phyloP scores from a whole-genome alignment of 495 filamentous ascomycete genomes.

The Trichocladium antarcticum region DNA sequence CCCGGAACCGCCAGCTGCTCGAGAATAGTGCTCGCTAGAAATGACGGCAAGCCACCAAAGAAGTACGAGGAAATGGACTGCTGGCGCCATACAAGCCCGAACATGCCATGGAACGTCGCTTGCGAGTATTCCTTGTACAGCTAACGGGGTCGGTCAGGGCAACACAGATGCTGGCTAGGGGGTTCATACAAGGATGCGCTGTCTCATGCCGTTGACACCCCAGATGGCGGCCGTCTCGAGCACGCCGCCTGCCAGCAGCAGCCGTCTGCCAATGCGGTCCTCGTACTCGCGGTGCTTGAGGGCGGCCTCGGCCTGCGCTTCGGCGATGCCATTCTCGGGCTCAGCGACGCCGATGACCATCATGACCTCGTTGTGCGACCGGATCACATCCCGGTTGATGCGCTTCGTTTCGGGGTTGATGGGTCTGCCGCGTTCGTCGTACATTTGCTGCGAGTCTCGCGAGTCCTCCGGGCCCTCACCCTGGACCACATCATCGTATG shows the following conservation, averaged over 20 bases:
- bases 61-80: slow-evolving; percentile 24
- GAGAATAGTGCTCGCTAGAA: slow-evolving; percentile 17
- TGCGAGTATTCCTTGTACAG: slow-evolving; percentile 38
- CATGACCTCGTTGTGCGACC: slow-evolving; percentile 50
- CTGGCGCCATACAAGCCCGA: slow-evolving; percentile 17
- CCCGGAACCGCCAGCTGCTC: slow-evolving; percentile 4
- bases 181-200: slow-evolving; percentile 38
- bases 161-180: neutral
- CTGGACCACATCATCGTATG: slow-evolving; percentile 53
- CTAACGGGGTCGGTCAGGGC: slow-evolving; percentile 14
- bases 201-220: slow-evolving; percentile 42
- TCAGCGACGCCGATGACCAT: slow-evolving; percentile 44
- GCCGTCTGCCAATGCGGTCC: slow-evolving; percentile 27
- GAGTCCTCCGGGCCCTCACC: slow-evolving; percentile 35
- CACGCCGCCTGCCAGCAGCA: slow-evolving; percentile 29
- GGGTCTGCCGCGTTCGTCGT: slow-evolving; percentile 60
- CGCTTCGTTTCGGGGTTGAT: slow-evolving; percentile 47
- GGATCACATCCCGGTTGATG: slow-evolving; percentile 40
- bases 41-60: slow-evolving; percentile 25
- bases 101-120: slow-evolving; percentile 29
- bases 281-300: slow-evolving; percentile 30
- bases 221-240: slow-evolving; percentile 37
- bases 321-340: slow-evolving; percentile 28
- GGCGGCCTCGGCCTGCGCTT: slow-evolving; percentile 20
- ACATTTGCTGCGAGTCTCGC: slow-evolving; percentile 46